Base-by-base conservation (phyloP, 768 basidiomycete genomes). In the Chalciporus pseudorubinellus region DNA sequence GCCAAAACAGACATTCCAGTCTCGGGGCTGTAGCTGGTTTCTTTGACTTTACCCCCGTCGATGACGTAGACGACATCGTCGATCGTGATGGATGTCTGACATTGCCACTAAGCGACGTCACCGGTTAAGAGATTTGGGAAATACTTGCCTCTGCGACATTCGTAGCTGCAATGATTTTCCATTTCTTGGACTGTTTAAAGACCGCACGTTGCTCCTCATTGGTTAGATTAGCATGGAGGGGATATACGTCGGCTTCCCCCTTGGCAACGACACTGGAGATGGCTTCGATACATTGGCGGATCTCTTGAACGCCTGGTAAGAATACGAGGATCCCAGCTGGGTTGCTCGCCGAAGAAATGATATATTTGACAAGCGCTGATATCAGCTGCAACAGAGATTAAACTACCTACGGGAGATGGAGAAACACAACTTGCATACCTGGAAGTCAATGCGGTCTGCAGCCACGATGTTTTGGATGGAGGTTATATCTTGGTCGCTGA, bases 121-220 rank as follows among this genome's bases (percentile, higher is more conserved):
- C 31, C n/a, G 6, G 21, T 18, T 3, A 5, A 16, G 12, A 22
- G 16, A 9, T 4, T 26, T 13, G 16, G n/a, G 4, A 14, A 26
- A 26, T 26, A 63, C 75, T 48, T 51, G 84, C 90, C 78, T 94
- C 92, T 6, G 92, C 92, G 26, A 98, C 89, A 62, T 97, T 97
- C 3, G 95, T 97, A 0, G 92, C 81, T 0, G 84, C 90, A 39
- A 97, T 84, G 24, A 95, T 80, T 67, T 95, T 95, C 79, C 93
- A 86, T 33, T 74, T 73, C 2, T 77, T 70, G 0, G 82, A 80
- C 5, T 72, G 72, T 9, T 77, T 69, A 62, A 97, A 98, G 1
- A 94, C 87, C 8, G 72, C 72, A 13, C 83, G 80, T 66, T 98
- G 95, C 61, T 97, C 93, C 12, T 86, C 83, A 34, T 75, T 87